Conservation (phyloP, 176 grass and related monocot genomes). For the Hsuehochloa calcarea region DNA sequence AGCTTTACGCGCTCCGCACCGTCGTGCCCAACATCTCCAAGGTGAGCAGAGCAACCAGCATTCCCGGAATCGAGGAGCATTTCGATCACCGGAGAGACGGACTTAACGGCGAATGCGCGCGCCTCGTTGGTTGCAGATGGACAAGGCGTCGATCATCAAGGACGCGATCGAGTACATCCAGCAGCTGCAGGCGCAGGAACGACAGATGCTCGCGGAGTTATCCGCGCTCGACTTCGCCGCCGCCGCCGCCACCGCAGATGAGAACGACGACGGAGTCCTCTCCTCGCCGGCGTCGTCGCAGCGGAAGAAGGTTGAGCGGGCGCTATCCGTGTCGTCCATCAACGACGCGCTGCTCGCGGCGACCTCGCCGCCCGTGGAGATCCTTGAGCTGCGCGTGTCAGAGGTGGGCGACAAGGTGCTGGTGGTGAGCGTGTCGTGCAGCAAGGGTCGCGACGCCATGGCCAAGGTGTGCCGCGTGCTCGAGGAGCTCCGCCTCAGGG, state of each 20-base stretch:
- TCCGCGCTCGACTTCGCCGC: conserved; percentile 26
- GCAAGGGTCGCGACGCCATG: conserved; percentile 68
- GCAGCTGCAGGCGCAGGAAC: conserved; percentile 74
- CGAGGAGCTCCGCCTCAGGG: conserved; percentile 62
- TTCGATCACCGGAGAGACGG: neutral
- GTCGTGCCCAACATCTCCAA: conserved; percentile 86
- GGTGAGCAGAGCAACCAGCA: conserved; percentile 28
- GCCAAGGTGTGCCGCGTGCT: conserved; percentile 60
- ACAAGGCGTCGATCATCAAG: conserved; percentile 92
- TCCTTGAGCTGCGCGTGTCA: conserved; percentile 69
- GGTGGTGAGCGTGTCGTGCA: conserved; percentile 68
- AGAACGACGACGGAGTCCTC: neutral
- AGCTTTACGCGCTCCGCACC: conserved; percentile 71
- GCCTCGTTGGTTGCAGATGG: conserved; percentile 56
- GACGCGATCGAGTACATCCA: conserved; percentile 93
- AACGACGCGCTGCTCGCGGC: neutral
- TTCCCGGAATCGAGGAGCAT: neutral
- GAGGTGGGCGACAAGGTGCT: conserved; percentile 58
- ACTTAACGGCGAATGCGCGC: neutral
- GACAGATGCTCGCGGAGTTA: conserved; percentile 42
- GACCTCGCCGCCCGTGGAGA: conserved; percentile 44
- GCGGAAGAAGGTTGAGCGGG: conserved; percentile 39
- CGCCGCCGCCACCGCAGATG: neutral
- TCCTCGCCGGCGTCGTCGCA: neutral
- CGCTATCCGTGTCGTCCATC: conserved; percentile 34